Base-by-base conservation (phyloP, 164 flowering plant species). In the Cinnamomum chago region DNA sequence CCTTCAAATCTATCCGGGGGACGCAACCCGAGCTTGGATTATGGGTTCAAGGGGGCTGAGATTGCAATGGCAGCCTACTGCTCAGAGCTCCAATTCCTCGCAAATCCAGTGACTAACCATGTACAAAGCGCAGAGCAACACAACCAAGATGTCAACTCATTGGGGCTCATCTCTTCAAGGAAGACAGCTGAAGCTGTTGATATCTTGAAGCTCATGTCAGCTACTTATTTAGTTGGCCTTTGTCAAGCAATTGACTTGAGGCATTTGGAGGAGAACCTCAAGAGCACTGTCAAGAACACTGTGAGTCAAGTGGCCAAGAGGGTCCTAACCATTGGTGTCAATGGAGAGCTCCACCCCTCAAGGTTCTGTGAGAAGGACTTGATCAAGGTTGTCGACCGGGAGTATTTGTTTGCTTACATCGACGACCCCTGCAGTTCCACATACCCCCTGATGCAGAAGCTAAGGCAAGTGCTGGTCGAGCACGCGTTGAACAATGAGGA, bases 241-340 rank as follows among this genome's bases (percentile, higher is more conserved):
- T 86, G 88, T 77, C 88, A 86, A 65, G 89, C 89, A 1, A 77
- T 85, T n/a, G 89, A 86, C 25, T 71, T 86, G 72, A 76, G 87
- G 78, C 86, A 85, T 18, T 27, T 81, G 70, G 87, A 86, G 79
- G 89, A 86, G 78, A 86, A 85, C 58, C 20, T 86, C 70, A 83
- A 70, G 77, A 62, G 25, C 51, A 65, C 81, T 0, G 86, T 87
- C 13, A 87, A 85, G 83, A 77, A 76, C 50, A 67, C 80, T 4
- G 83, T 86, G 23, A 78, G 81, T 71, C 85, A 80, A 70, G 85
- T 76, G 3, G 81, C 83, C 0, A 84, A 81, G 77, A 80, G 75
- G 20, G 78, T 80, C 2, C 76, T 84, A 1, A 69, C 82, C 2
- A 58, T 79, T 3, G 82, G 80, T 2, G 62, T 30, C 0, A 76